These are phyloP conservation scores for Helminthosporium solani DNA, from an alignment of 2,329 filamentous ascomycete genomes.

Conservation along the genomic window DNA sequence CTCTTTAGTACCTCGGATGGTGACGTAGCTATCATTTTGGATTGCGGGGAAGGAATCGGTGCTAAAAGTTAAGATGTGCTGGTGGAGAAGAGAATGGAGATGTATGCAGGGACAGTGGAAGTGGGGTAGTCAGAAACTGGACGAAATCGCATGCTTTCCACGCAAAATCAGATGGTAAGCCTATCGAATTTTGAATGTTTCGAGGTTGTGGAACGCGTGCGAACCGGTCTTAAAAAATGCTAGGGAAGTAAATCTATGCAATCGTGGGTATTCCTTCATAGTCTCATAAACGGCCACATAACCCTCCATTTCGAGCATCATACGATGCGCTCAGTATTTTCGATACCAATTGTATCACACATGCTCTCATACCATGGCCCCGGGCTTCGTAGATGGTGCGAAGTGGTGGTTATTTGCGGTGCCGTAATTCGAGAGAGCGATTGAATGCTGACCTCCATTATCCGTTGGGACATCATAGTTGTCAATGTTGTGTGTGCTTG, in stretches of 20 bases:
- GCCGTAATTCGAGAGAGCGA: slow-evolving; percentile 20
- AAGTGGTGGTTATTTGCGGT: slow-evolving; percentile 22
- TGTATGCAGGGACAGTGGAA: no score
- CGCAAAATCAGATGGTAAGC: no score
- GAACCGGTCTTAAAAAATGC: neutral
- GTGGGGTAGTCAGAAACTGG: no score
- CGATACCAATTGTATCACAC: no score
- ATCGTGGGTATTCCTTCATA: neutral
- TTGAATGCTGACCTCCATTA: slow-evolving; percentile 17
- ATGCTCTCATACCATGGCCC: slow-evolving; percentile 24
- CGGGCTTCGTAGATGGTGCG: slow-evolving; percentile 28
- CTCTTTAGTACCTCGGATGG: neutral
- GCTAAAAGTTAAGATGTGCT: no score
- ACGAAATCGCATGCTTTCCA: no score
- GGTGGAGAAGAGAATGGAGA: no score
- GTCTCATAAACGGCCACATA: neutral
- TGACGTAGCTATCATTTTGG: neutral
- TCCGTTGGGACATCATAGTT: slow-evolving; percentile 17
- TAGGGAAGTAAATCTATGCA: neutral
- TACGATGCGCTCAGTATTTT: no score
- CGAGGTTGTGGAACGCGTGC: neutral
- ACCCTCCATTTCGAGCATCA: no score
- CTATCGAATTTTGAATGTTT: no score
- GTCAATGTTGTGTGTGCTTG: slow-evolving; percentile 32
- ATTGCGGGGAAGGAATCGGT: neutral